These are phyloP conservation scores for Galerina sulciceps DNA, from an alignment of 768 basidiomycete species.

Conservation along the genomic window DNA sequence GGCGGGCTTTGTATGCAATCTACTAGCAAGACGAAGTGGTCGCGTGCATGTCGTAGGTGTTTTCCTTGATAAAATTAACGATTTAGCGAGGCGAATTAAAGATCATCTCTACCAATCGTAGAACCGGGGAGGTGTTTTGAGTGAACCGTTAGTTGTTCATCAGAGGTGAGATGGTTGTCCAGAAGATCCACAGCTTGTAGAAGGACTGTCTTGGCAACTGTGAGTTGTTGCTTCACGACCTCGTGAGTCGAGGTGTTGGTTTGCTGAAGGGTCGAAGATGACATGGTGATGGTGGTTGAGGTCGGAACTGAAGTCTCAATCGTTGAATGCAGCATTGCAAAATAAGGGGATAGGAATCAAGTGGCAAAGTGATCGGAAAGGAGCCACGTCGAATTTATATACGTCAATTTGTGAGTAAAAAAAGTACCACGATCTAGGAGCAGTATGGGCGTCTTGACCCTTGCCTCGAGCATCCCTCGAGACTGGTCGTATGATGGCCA, in stretches of 20 bases:
- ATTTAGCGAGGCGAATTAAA: constrained; percentile 4
- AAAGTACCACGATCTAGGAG: constrained; percentile 22
- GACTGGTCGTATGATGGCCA: constrained; percentile 12
- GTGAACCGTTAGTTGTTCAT: constrained; percentile 68
- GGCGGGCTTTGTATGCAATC: constrained; percentile 50
- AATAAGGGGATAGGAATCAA: constrained; percentile 14
- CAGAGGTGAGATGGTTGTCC: constrained; percentile 63
- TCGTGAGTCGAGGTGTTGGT: constrained; percentile 23
- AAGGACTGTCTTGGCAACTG: constrained; percentile 69
- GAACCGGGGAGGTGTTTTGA: constrained; percentile 86
- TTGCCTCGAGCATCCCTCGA: constrained; percentile 22
- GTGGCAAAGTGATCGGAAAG: constrained; percentile 30
- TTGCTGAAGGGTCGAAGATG: constrained; percentile 29
- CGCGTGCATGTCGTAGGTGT: constrained; percentile 83
- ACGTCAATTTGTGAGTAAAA: constrained; percentile 19
- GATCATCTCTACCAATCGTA: constrained; percentile 67
- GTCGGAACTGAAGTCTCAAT: constrained; percentile 16
- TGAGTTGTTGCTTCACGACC: constrained; percentile 57
- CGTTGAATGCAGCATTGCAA: constrained; percentile 24
- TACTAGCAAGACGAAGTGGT: constrained; percentile 76
- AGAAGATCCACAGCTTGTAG: constrained; percentile 76
- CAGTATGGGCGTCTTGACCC: constrained; percentile 12
- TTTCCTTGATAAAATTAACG: constrained; percentile 56
- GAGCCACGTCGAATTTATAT: constrained; percentile 25
- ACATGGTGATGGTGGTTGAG: constrained; percentile 23